Conservation (phyloP, 106 monocot genomes). For the Dendrobium catenatum region DNA sequence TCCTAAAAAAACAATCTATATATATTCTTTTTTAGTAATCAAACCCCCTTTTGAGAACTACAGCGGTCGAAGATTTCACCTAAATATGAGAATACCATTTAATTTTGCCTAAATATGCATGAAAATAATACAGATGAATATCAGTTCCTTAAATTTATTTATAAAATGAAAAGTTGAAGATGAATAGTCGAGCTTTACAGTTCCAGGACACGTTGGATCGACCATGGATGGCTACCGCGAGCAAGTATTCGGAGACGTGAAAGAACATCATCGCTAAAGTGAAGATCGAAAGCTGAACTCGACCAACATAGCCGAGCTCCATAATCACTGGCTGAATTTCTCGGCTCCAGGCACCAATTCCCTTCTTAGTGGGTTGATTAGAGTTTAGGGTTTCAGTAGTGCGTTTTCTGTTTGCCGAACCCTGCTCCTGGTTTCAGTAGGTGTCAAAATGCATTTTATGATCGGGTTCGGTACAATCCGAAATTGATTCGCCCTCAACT, state of each 20-base stretch:
- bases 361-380: too few species aligned
- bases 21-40: neutral
- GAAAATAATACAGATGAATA: neutral
- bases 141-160: neutral
- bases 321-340: neutral
- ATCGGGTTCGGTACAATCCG: too few species aligned
- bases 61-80: neutral
- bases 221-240: constrained; percentile 63
- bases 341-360: neutral
- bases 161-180: neutral
- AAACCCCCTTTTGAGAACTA: too few species aligned
- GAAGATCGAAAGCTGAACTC: constrained; percentile 48
- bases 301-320: neutral
- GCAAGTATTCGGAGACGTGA: constrained; percentile 69
- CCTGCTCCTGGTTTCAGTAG: too few species aligned
- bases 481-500: too few species aligned
- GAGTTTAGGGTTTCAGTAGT: too few species aligned
- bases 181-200: constrained; percentile 25
- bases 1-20: neutral
- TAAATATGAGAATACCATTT: neutral
- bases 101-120: neutral
- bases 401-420: too few species aligned
- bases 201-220: constrained; percentile 36
- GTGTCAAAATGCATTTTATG: too few species aligned
- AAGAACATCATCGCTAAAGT: constrained; percentile 50